Evolutionary conservation across 2,329 filamentous ascomycete genomes (phyloP).

Genomic region (Exophiala lecanii-corni): DNA sequence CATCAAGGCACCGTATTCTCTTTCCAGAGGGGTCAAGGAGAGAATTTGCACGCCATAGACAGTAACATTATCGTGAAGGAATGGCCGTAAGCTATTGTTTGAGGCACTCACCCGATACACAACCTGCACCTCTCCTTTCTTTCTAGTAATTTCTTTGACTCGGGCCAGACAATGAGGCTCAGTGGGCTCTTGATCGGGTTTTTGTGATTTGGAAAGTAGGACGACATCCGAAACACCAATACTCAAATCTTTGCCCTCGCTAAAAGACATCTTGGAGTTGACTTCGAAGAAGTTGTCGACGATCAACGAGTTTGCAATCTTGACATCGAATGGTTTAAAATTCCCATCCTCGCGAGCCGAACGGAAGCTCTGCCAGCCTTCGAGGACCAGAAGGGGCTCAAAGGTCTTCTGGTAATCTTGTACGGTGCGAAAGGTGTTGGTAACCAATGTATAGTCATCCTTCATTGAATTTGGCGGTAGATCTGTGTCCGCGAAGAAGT

Average conservation of each 20-base stretch:
- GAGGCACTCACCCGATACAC: slow-evolving; percentile 73
- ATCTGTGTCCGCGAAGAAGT: slow-evolving; percentile 86
- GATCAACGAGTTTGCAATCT: slow-evolving; percentile 78
- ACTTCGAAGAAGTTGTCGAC: slow-evolving; percentile 93
- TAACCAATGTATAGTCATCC: slow-evolving; percentile 69
- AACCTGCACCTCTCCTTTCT: slow-evolving; percentile 76
- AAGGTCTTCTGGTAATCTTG: slow-evolving; percentile 83
- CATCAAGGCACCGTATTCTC: slow-evolving; percentile 88
- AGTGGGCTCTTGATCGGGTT: slow-evolving; percentile 61
- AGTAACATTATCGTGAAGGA: slow-evolving; percentile 64
- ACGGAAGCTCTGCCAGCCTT: slow-evolving; percentile 93
- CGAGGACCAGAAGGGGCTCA: slow-evolving; percentile 80
- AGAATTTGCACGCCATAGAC: slow-evolving; percentile 78
- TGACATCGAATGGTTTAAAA: slow-evolving; percentile 77
- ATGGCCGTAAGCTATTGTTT: slow-evolving; percentile 56
- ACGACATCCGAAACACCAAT: slow-evolving; percentile 84
- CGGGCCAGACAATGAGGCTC: slow-evolving; percentile 81
- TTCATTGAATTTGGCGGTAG: slow-evolving; percentile 71
- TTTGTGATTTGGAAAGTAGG: slow-evolving; percentile 69
- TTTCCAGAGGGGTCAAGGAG: slow-evolving; percentile 89
- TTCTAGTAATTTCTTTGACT: slow-evolving; percentile 73
- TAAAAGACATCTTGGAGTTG: slow-evolving; percentile 71
- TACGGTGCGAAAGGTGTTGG: slow-evolving; percentile 71
- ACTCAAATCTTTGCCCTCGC: slow-evolving; percentile 65
- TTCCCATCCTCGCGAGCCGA: slow-evolving; percentile 82